Conservation (phyloP, 202 grass and related monocot genomes). For the Eragrostis tef region DNA sequence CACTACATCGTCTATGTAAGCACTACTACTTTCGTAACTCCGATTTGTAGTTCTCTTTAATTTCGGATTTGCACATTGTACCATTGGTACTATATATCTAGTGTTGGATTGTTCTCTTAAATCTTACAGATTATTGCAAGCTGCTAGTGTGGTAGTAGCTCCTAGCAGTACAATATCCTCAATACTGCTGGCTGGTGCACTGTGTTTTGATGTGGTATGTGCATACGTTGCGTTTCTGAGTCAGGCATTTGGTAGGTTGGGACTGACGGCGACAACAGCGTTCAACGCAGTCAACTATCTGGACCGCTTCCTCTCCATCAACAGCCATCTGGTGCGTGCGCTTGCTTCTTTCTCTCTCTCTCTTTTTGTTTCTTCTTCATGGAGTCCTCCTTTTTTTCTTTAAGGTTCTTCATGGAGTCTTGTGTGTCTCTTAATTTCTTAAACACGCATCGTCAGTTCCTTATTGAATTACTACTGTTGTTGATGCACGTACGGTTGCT, state of each 20-base stretch:
- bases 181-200: too few species aligned
- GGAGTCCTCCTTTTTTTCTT: too few species aligned
- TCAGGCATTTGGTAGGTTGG: conserved; percentile 60
- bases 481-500: not conserved
- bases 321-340: conserved; percentile 55
- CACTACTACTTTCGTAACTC: not conserved
- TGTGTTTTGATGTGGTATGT: not conserved
- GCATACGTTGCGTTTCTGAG: conserved; percentile 4
- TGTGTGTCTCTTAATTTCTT: not conserved
- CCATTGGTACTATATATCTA: not conserved
- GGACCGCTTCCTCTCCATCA: conserved; percentile 83
- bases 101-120: not conserved
- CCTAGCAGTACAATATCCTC: too few species aligned
- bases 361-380: too few species aligned
- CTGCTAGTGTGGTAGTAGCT: too few species aligned
- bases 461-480: not conserved
- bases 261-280: conserved; percentile 43
- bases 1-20: conserved; percentile 71
- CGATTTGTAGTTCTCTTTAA: not conserved
- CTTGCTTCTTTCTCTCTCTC: too few species aligned
- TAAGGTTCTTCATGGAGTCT: too few species aligned
- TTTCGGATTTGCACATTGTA: too few species aligned
- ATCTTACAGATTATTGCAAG: too few species aligned
- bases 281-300: conserved; percentile 83
- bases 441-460: too few species aligned